A percentile compares a stretch with the other conserved stretches of the same genome.
Evolutionary conservation across 2,329 filamentous ascomycete species (phyloP).

Genomic region (Pyrenochaeta sp.): DNA sequence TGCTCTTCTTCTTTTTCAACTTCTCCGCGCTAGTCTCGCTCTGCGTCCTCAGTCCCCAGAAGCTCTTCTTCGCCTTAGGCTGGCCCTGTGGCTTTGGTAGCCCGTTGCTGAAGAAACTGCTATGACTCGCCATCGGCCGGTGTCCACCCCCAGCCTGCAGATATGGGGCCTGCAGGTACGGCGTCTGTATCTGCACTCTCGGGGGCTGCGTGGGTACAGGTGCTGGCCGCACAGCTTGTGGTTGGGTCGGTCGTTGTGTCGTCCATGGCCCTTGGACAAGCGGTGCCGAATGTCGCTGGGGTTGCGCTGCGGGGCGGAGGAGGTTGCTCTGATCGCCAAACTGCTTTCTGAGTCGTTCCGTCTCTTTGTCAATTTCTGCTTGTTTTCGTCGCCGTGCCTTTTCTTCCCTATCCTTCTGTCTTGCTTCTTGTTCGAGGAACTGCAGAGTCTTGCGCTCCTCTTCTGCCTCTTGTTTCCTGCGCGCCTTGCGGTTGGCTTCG

Average conservation of each 20-base stretch:
- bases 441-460: slow-evolving; percentile 54
- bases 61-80: slow-evolving; percentile 48
- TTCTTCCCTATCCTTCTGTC: slow-evolving; percentile 72
- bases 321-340: slow-evolving; percentile 64
- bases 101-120: slow-evolving; percentile 47
- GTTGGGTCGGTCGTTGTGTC: slow-evolving; percentile 14
- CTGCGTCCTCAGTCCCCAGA: slow-evolving; percentile 46
- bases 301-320: slow-evolving; percentile 26
- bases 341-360: slow-evolving; percentile 72
- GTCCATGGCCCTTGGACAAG: slow-evolving; percentile 26
- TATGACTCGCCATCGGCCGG: slow-evolving; percentile 41
- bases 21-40: slow-evolving; percentile 43
- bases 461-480: slow-evolving; percentile 65
- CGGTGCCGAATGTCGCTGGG: slow-evolving; percentile 34
- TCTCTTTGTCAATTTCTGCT: slow-evolving; percentile 73
- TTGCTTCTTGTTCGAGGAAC: slow-evolving; percentile 50
- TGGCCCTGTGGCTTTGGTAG: slow-evolving; percentile 33
- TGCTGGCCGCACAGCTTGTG: slow-evolving; percentile 13
- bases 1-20: slow-evolving; percentile 55
- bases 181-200: slow-evolving; percentile 10
- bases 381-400: slow-evolving; percentile 64
- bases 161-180: slow-evolving; percentile 34
- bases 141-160: slow-evolving; percentile 35
- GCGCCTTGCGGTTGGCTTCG: slow-evolving; percentile 60
- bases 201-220: slow-evolving; percentile 28